A percentile compares a stretch with the other conserved stretches of the same genome.
Evolutionary conservation across 371 early-diverging fungal species (phyloP).

Genomic region (Massospora cicadina): DNA sequence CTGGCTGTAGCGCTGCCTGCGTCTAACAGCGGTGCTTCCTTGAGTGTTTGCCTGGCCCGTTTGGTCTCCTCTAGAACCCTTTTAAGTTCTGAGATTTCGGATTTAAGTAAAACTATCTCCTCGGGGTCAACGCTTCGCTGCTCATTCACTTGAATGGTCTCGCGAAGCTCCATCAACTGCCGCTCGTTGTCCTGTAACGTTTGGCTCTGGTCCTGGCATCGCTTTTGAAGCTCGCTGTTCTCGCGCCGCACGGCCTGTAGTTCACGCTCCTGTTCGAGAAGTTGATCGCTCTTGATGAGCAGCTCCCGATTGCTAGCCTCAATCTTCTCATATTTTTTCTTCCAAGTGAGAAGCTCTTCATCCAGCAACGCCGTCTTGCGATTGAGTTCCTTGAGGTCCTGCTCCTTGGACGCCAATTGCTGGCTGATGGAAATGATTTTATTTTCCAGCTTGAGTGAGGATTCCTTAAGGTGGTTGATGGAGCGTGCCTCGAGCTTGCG

Average conservation of each 20-base stretch:
- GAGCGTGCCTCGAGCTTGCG: slow-evolving; percentile 71
- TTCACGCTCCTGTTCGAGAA: slow-evolving; percentile 9
- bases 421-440: slow-evolving; percentile 92
- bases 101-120: slow-evolving; percentile 24
- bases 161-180: slow-evolving; percentile 13
- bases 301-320: slow-evolving; percentile 13
- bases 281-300: slow-evolving; percentile 9
- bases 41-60: neutral
- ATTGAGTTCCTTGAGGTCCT: slow-evolving; percentile 42
- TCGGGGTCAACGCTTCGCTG: slow-evolving; percentile 14
- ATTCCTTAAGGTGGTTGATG: slow-evolving; percentile 77
- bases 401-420: slow-evolving; percentile 42
- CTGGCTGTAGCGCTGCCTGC: neutral
- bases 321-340: slow-evolving; percentile 43
- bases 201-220: neutral
- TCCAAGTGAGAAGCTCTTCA: slow-evolving; percentile 39
- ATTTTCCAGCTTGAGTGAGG: slow-evolving; percentile 80
- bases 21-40: neutral
- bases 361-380: slow-evolving; percentile 38
- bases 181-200: neutral
- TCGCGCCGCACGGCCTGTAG: neutral
- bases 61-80: slow-evolving; percentile 26
- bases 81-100: slow-evolving; percentile 31
- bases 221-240: neutral
- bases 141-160: slow-evolving; percentile 18